Evolutionary conservation across 2,329 filamentous ascomycete genomes (phyloP).

Genomic region (Aspergillus piperis): DNA sequence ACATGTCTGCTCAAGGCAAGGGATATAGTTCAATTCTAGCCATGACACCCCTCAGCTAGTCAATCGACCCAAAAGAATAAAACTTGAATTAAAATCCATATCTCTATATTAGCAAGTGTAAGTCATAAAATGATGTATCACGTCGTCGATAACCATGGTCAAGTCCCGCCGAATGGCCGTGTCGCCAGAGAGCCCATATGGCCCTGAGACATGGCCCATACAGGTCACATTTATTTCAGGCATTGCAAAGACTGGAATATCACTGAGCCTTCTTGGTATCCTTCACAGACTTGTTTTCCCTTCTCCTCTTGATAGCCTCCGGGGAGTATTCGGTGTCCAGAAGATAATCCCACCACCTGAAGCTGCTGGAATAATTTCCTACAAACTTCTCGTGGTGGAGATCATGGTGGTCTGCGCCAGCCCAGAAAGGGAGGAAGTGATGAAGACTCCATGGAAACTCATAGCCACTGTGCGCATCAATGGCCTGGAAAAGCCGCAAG

Average conservation of each 20-base stretch:
- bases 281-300: conserved; percentile 55
- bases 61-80: not conserved
- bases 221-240: not conserved
- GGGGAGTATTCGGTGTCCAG: conserved; percentile 91
- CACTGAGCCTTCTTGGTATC: conserved; percentile 32
- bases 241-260: not conserved
- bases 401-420: conserved; percentile 94
- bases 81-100: not conserved
- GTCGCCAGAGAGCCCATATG: not conserved
- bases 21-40: not conserved
- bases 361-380: conserved; percentile 96
- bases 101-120: conserved; percentile 2
- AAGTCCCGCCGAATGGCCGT: not conserved
- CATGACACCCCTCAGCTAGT: not conserved
- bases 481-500: conserved; percentile 90
- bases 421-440: conserved; percentile 97
- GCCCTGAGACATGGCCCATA: too few relatives aligned
- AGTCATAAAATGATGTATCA: not conserved
- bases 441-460: conserved; percentile 97
- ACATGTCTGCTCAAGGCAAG: not conserved
- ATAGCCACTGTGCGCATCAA: conserved; percentile 96
- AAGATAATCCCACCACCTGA: conserved; percentile 97
- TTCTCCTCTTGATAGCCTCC: conserved; percentile 79
- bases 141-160: not conserved
- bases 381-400: conserved; percentile 98